Evolutionary conservation across 139 green algal genomes (phyloP), one percentile per base, ranked within the genome.

Genomic region (Auxenochlorella protothecoides): DNA sequence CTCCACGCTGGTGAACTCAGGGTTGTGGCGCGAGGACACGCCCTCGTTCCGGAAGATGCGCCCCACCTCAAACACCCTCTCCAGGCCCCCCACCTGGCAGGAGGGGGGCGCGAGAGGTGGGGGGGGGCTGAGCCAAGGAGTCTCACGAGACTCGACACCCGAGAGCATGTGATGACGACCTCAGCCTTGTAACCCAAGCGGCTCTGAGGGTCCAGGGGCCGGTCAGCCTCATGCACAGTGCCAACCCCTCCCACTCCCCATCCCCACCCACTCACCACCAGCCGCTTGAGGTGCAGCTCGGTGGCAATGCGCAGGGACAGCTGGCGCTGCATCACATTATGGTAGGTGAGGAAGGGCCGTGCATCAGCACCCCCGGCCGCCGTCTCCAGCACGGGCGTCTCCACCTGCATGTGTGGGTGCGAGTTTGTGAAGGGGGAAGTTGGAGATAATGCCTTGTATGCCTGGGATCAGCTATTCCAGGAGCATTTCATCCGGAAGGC

Each of bases 21-120:
- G 95, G 78, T 99, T 99, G 87, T 99, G 95, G 2, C 93, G 81
- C 3, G 88, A 85, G 55, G 87, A 96, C 27, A 96, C 81, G 72
- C 94, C 95, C 76, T 99, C 95, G 79, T 99, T 99, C 52, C 95
- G 84, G 78, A 99, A 99, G 60, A 98, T 91, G 65, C 91, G 86
- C 3, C 93, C 95, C 55, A 99, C 89, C 83, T 99, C 95, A 81
- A 93, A 99, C 66, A 99, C 93, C 15, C 91, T 85, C 79, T 99
- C 95, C 72, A 99, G 90, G 11, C 95, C 95, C 15, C 90, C 90
- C 55, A 90, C 73, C 27, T 44, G 27, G 27, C 27, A 44, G 27
- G 27, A 44, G 27, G 27, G 27, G 27, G 27, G 27, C 27, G 27
- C 27, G 27, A 44, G 27, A 44, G 27, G 27, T 44, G 27, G 27